Conservation (phyloP, 2,329 filamentous ascomycete species). For the Fusarium acutatum region DNA sequence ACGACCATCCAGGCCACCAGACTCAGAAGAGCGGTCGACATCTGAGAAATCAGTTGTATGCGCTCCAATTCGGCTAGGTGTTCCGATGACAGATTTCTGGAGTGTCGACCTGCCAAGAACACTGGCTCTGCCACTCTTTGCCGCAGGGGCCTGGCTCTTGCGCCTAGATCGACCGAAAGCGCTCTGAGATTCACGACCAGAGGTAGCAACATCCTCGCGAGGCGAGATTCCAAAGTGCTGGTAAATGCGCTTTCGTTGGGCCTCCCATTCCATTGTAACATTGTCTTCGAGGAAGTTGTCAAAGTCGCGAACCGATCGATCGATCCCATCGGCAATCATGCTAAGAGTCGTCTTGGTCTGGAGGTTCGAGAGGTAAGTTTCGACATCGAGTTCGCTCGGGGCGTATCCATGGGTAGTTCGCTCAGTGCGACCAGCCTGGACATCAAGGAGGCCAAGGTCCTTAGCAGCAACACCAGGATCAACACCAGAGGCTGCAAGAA, state of each 20-base stretch:
- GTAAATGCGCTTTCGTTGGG: conserved; percentile 91
- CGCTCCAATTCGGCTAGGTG: conserved; percentile 72
- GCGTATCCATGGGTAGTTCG: conserved; percentile 52
- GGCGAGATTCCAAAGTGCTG: conserved; percentile 91
- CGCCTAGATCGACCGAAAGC: conserved; percentile 69
- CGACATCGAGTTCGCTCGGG: conserved; percentile 70
- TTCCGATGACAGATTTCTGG: conserved; percentile 87
- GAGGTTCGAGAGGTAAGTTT: conserved; percentile 83
- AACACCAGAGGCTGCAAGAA: conserved; percentile 92
- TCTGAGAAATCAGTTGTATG: conserved; percentile 75
- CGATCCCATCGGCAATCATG: conserved; percentile 91
- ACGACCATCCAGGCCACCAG: conserved; percentile 54
- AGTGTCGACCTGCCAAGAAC: conserved; percentile 69
- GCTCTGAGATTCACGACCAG: conserved; percentile 59
- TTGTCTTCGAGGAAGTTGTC: conserved; percentile 95
- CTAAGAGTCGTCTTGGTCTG: conserved; percentile 91
- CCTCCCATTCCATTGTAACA: conserved; percentile 94
- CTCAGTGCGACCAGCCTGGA: conserved; percentile 59
- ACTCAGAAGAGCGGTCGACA: conserved; percentile 65
- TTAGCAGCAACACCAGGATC: conserved; percentile 86
- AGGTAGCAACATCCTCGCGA: conserved; percentile 55
- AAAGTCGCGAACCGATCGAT: conserved; percentile 89
- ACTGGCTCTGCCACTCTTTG: conserved; percentile 58
- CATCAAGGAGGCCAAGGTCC: conserved; percentile 83
- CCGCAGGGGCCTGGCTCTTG: conserved; percentile 60